These are phyloP conservation scores for Ambrosia hybrid DNA, from an alignment of 140 eudicot genomes.

Conservation along the genomic window DNA sequence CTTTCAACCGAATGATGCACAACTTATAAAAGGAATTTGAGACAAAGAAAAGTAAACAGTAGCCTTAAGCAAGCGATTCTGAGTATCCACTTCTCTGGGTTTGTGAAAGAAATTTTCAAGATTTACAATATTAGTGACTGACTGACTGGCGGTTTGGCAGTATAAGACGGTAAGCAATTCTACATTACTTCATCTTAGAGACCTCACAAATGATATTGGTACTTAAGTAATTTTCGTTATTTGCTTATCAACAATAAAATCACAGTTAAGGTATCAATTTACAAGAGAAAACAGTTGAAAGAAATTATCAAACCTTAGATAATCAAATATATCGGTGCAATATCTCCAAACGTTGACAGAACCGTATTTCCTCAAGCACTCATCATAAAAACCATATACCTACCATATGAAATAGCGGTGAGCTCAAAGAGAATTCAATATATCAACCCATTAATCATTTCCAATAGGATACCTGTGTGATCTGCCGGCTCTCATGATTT, in stretches of 20 bases:
- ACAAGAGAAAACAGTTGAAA: constrained; percentile 4
- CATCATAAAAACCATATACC: constrained; percentile 99
- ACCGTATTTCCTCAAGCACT: constrained; percentile 96
- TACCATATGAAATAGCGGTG: constrained; percentile 32
- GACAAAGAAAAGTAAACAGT: no score
- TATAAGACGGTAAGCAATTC: no score
- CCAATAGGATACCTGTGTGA: constrained; percentile 73
- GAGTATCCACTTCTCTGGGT: no score
- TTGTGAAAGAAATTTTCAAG: not conserved
- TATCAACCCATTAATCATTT: not conserved
- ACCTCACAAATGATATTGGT: no score
- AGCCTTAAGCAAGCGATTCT: no score
- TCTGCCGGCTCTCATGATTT: constrained; percentile 99
- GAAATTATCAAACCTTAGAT: constrained; percentile 70
- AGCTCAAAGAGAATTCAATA: constrained; percentile 24
- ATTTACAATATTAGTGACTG: no score
- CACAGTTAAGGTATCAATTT: no score
- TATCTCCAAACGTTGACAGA: constrained; percentile 99
- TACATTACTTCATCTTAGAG: no score
- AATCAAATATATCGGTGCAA: constrained; percentile 96
- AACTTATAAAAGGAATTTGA: no score
- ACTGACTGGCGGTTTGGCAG: no score
- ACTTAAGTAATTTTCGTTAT: not conserved
- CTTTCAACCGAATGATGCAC: no score
- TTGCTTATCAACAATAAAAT: no score